Percentiles rank a stretch among this genome's conserved stretches.
phyloP scores from a whole-genome alignment of 768 basidiomycete species.

The Suillus luteus region DNA sequence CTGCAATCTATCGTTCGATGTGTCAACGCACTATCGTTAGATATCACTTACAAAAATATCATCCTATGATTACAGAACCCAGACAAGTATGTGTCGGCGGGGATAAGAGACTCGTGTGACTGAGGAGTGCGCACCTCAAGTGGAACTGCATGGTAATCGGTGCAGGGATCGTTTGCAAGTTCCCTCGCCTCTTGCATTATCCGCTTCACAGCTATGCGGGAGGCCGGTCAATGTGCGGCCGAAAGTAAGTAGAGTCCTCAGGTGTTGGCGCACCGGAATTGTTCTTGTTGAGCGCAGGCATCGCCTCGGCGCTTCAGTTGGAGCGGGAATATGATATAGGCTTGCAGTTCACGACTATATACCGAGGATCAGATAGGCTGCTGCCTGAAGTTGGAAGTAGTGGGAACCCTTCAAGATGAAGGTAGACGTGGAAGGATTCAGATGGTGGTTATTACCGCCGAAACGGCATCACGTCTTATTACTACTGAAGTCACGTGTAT shows the following conservation, averaged over 20 bases:
- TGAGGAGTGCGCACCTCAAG: constrained; percentile 57
- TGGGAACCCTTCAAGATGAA: neutral
- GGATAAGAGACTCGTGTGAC: constrained; percentile 6
- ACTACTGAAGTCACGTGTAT: constrained; percentile 2
- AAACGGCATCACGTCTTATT: neutral
- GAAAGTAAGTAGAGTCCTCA: neutral
- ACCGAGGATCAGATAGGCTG: too few relatives aligned
- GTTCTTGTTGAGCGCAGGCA: constrained; percentile 76
- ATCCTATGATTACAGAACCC: constrained; percentile 47
- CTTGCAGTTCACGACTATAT: neutral
- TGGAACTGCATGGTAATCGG: constrained; percentile 83
- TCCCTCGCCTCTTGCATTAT: constrained; percentile 97
- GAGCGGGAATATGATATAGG: neutral
- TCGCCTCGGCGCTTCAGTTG: constrained; percentile 8
- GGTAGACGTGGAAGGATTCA: constrained; percentile 3
- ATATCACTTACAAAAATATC: constrained; percentile 77
- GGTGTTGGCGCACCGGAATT: constrained; percentile 66
- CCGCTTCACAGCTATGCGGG: constrained; percentile 77
- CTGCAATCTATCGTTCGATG: constrained; percentile 35
- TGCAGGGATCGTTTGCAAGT: constrained; percentile 78
- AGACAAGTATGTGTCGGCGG: constrained; percentile 14
- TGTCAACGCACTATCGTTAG: constrained; percentile 13
- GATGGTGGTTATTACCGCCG: neutral
- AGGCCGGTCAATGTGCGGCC: neutral
- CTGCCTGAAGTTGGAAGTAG: neutral